Percentiles rank a stretch among this genome's conserved stretches.
These are phyloP conservation scores for Sergeia podlipaevii DNA, from an alignment of 208 protist genomes.

Conservation along the genomic window DNA sequence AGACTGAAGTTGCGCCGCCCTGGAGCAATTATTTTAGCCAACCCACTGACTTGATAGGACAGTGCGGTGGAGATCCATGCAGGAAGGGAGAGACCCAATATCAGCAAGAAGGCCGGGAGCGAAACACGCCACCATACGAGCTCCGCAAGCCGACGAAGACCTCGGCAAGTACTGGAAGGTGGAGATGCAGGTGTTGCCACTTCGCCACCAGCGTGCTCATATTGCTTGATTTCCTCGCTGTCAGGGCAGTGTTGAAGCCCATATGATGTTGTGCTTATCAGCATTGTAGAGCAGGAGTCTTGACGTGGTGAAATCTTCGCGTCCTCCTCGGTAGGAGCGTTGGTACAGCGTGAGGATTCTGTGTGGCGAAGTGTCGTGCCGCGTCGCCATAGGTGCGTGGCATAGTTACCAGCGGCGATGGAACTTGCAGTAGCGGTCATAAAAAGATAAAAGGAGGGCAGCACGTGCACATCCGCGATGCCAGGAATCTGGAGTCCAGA, in stretches of 20 bases:
- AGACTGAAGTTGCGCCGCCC: background rate
- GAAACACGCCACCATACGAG: slow-evolving; percentile 12
- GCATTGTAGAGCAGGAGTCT: too few relatives aligned
- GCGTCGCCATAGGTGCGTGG: slow-evolving; percentile 12
- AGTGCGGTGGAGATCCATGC: slow-evolving; percentile 1
- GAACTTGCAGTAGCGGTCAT: slow-evolving; percentile 19
- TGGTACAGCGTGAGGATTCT: too few relatives aligned
- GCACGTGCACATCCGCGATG: slow-evolving; percentile 13
- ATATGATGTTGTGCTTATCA: too few relatives aligned
- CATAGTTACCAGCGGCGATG: slow-evolving; percentile 27
- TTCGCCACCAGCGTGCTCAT: too few relatives aligned
- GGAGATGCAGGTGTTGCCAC: too few relatives aligned
- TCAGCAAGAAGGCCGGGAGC: slow-evolving; percentile 4
- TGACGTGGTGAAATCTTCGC: too few relatives aligned
- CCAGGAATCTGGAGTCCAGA: slow-evolving; percentile 49
- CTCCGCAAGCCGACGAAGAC: too few relatives aligned
- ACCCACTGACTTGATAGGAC: background rate
- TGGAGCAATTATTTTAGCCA: background rate
- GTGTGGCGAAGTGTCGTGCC: slow-evolving; percentile 12
- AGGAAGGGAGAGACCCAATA: slow-evolving; percentile 10
- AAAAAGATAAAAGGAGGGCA: slow-evolving; percentile 24
- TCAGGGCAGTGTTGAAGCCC: too few relatives aligned
- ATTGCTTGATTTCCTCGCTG: too few relatives aligned
- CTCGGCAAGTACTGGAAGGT: too few relatives aligned
- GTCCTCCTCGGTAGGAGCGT: too few relatives aligned